Conservation (phyloP, 2,329 filamentous ascomycete genomes). For the Huntiella bhutanensis region DNA sequence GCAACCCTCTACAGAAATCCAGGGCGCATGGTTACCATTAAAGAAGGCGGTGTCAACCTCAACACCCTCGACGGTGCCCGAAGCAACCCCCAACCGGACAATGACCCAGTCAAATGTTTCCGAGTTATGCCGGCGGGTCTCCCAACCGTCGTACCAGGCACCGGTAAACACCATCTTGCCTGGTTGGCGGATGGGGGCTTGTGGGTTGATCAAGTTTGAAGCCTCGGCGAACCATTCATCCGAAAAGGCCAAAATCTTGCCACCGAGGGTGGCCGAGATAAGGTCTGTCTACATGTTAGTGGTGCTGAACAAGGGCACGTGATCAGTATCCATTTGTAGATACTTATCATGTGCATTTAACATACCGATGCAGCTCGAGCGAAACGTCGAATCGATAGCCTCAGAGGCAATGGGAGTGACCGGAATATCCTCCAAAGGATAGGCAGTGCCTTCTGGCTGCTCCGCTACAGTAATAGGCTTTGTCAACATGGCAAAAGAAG, state of each 20-base stretch:
- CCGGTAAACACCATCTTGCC: slow-evolving; percentile 52
- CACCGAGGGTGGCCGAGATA: slow-evolving; percentile 40
- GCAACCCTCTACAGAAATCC: slow-evolving; percentile 58
- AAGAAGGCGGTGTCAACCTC: slow-evolving; percentile 72
- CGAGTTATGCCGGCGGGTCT: slow-evolving; percentile 46
- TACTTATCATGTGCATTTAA: not conserved
- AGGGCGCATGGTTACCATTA: slow-evolving; percentile 64
- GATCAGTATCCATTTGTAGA: not conserved
- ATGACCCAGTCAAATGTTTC: slow-evolving; percentile 49
- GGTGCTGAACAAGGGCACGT: not conserved
- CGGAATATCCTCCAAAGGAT: slow-evolving; percentile 36
- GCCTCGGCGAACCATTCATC: slow-evolving; percentile 53
- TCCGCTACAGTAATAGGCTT: slow-evolving; percentile 9
- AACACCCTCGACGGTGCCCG: slow-evolving; percentile 52
- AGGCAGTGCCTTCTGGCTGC: slow-evolving; percentile 20
- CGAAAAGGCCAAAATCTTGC: slow-evolving; percentile 44
- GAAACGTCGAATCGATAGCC: slow-evolving; percentile 42
- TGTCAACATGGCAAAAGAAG: slow-evolving; percentile 1
- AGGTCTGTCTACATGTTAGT: slow-evolving; percentile 28
- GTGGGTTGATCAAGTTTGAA: slow-evolving; percentile 43
- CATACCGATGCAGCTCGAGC: slow-evolving; percentile 40
- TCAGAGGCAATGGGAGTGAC: slow-evolving; percentile 29
- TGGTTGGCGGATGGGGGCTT: slow-evolving; percentile 39
- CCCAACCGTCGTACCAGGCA: slow-evolving; percentile 55
- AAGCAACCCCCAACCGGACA: slow-evolving; percentile 47